Conservation (phyloP, 768 basidiomycete genomes). For the Russula sp. region DNA sequence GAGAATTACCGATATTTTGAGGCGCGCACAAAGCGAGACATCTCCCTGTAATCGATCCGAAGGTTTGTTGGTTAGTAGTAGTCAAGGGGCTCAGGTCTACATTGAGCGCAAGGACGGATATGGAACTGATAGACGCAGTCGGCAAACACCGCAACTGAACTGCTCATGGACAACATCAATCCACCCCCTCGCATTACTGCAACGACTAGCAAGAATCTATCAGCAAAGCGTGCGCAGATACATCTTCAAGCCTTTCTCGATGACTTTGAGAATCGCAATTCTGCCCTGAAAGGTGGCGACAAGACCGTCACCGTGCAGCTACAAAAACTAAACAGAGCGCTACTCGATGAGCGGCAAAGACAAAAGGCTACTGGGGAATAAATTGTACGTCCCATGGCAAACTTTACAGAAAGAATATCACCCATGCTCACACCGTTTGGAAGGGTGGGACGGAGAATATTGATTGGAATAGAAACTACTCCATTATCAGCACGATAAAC, state of each 20-base stretch:
- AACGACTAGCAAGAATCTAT: constrained; percentile 22
- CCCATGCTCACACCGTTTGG: too few species aligned
- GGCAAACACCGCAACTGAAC: constrained; percentile 7
- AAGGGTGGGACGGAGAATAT: too few species aligned
- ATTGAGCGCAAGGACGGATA: background rate
- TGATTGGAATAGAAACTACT: background rate
- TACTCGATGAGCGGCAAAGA: constrained; percentile 29
- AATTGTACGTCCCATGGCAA: background rate
- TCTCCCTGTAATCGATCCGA: constrained; percentile 27
- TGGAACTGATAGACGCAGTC: background rate
- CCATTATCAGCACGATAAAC: background rate
- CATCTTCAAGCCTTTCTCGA: constrained; percentile 30
- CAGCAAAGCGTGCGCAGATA: constrained; percentile 28
- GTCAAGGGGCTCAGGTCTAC: background rate
- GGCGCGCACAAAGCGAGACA: constrained; percentile 83
- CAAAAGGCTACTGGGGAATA: constrained; percentile 5
- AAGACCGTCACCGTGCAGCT: constrained; percentile 33
- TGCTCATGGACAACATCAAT: constrained; percentile 20
- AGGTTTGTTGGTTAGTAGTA: background rate
- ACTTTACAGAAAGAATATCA: background rate
- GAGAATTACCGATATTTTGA: constrained; percentile 75
- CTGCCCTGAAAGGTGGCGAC: constrained; percentile 31
- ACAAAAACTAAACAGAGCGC: constrained; percentile 32
- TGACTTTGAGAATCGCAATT: constrained; percentile 30
- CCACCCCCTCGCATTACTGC: constrained; percentile 20